Conservation (phyloP, 2,329 filamentous ascomycete species). For the Chalara sp. region DNA sequence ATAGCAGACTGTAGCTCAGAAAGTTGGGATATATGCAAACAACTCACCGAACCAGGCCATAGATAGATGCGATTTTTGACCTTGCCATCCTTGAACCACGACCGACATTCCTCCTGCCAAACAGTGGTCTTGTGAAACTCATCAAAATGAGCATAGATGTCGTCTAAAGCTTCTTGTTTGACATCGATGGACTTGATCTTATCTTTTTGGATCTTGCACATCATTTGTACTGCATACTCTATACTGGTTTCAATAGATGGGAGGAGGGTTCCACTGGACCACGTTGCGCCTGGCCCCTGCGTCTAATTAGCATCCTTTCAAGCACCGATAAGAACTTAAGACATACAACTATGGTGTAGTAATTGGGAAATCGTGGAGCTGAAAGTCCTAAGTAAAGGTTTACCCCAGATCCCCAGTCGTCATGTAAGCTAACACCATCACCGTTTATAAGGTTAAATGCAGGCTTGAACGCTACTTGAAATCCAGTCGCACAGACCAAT, state of each 20-base stretch:
- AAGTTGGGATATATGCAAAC: neutral
- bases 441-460: slow-evolving; percentile 21
- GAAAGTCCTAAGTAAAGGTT: slow-evolving; percentile 18
- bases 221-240: slow-evolving; percentile 32
- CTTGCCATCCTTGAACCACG: slow-evolving; percentile 21
- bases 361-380: slow-evolving; percentile 16
- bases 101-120: slow-evolving; percentile 19
- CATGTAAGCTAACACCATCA: slow-evolving; percentile 17
- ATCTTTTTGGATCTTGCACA: slow-evolving; percentile 32
- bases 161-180: slow-evolving; percentile 26
- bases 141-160: slow-evolving; percentile 24
- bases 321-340: slow-evolving; percentile 11
- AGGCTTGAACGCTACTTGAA: slow-evolving; percentile 25
- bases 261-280: slow-evolving; percentile 36
- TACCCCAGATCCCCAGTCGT: slow-evolving; percentile 14
- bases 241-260: slow-evolving; percentile 38
- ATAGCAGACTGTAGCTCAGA: no score
- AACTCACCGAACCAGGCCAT: slow-evolving; percentile 42
- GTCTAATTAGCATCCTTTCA: neutral
- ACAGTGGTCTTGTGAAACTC: slow-evolving; percentile 23
- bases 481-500: slow-evolving; percentile 29
- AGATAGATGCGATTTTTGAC: slow-evolving; percentile 37
- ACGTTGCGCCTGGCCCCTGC: slow-evolving; percentile 33
- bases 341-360: slow-evolving; percentile 19
- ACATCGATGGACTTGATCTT: slow-evolving; percentile 29